Evolutionary conservation across 225 moss, liverwort and hornwort species (phyloP).

Genomic region (Sphagnum tenellum): DNA sequence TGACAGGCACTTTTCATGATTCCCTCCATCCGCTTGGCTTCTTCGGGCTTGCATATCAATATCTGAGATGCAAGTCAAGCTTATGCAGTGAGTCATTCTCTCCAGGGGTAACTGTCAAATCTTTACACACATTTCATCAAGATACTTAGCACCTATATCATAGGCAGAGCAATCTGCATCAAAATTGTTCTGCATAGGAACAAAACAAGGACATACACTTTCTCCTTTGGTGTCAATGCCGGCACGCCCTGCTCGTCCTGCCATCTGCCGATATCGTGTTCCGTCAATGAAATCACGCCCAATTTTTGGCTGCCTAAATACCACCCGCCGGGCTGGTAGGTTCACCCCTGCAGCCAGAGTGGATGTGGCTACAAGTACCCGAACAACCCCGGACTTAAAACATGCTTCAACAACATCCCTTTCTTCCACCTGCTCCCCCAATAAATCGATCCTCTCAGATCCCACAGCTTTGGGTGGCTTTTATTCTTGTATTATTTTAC

Average conservation of each 20-base stretch:
- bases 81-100: too few species aligned
- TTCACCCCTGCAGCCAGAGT: conserved; percentile 97
- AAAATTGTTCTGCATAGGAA: background rate
- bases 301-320: conserved; percentile 89
- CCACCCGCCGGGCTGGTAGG: conserved; percentile 88
- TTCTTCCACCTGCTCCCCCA: conserved; percentile 56
- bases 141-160: too few species aligned
- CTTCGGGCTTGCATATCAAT: conserved; percentile 88
- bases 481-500: too few species aligned
- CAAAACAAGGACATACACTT: conserved; percentile 54
- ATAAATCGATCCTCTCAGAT: too few species aligned
- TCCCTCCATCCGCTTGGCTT: conserved; percentile 71
- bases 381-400: conserved; percentile 82
- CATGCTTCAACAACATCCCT: conserved; percentile 82
- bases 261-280: conserved; percentile 95
- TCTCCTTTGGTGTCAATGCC: conserved; percentile 97
- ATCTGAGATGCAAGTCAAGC: conserved; percentile 39
- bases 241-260: conserved; percentile 95
- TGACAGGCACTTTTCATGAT: conserved; percentile 69
- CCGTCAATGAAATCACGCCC: conserved; percentile 88
- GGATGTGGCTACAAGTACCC: conserved; percentile 88
- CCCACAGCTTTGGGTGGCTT: too few species aligned
- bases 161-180: too few species aligned
- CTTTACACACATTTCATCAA: too few species aligned
- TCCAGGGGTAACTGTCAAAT: too few species aligned